These are phyloP conservation scores for Maudiozyma pseudohumilis DNA, from an alignment of 805 yeast genomes.

Conservation along the genomic window DNA sequence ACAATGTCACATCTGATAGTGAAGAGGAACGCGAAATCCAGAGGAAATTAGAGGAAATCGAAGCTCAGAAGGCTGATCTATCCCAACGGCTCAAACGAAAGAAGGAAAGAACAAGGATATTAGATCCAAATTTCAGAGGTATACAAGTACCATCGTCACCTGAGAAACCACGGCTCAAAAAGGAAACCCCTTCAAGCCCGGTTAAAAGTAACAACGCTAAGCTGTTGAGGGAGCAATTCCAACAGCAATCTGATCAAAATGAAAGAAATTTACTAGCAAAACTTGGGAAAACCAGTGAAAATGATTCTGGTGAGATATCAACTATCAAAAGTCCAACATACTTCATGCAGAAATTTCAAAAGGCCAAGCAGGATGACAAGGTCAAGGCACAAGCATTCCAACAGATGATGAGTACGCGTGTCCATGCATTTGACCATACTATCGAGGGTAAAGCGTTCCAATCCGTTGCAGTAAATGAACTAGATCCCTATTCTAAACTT, in stretches of 20 bases:
- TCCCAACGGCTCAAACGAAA: conserved; percentile 16
- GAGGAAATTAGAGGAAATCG: conserved; percentile 19
- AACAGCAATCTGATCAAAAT: conserved; percentile 8
- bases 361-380: conserved; percentile 19
- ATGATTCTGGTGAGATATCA: neutral
- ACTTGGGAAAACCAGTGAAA: conserved; percentile 1
- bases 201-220: neutral
- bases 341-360: conserved; percentile 27
- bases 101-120: conserved; percentile 8
- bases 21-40: conserved; percentile 16
- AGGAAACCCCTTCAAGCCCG: neutral
- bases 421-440: conserved; percentile 31
- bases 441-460: conserved; percentile 13
- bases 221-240: neutral
- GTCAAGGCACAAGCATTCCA: conserved; percentile 15
- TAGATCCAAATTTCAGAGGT: conserved; percentile 20
- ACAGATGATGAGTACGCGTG: conserved; percentile 29
- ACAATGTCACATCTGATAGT: conserved; percentile 16
- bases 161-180: conserved; percentile 14
- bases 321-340: conserved; percentile 19
- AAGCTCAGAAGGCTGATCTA: conserved; percentile 19
- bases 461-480: conserved; percentile 32
- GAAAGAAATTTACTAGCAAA: conserved; percentile 6
- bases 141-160: conserved; percentile 25
- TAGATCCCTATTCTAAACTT: conserved; percentile 39